Evolutionary conservation across 306 rosid species (phyloP).

Genomic region (Ziziphus jujuba): DNA sequence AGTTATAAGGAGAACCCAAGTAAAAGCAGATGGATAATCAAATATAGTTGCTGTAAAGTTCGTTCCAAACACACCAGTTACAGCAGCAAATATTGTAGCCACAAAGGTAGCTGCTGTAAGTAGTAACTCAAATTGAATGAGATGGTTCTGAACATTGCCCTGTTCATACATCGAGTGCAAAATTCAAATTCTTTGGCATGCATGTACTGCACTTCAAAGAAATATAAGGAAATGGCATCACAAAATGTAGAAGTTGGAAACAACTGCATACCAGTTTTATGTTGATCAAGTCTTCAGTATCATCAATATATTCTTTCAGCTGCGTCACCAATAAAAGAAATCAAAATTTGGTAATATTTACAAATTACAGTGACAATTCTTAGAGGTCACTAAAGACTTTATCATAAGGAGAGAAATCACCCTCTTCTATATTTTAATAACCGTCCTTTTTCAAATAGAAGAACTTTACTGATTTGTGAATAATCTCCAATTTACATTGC

Average conservation of each 20-base stretch:
- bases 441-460: too few relatives aligned
- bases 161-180: conserved; percentile 36
- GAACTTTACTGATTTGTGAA: too few relatives aligned
- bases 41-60: conserved; percentile 58
- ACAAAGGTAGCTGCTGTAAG: conserved; percentile 87
- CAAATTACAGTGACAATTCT: conserved; percentile 3
- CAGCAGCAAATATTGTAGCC: conserved; percentile 71
- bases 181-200: neutral
- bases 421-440: too few relatives aligned
- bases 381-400: neutral
- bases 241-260: conserved; percentile 15
- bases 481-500: too few relatives aligned
- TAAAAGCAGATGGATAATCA: conserved; percentile 50
- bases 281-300: conserved; percentile 52
- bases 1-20: conserved; percentile 59
- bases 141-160: conserved; percentile 95
- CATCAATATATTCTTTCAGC: conserved; percentile 56
- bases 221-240: conserved; percentile 5
- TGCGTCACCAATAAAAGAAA: conserved; percentile 36
- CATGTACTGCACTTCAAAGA: conserved; percentile 27
- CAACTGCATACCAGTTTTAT: conserved; percentile 43
- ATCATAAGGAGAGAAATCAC: neutral
- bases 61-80: conserved; percentile 93
- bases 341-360: conserved; percentile 16
- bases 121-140: conserved; percentile 86